These are phyloP conservation scores for Penicilliopsis zonata DNA, from an alignment of 495 filamentous ascomycete genomes.

Conservation along the genomic window DNA sequence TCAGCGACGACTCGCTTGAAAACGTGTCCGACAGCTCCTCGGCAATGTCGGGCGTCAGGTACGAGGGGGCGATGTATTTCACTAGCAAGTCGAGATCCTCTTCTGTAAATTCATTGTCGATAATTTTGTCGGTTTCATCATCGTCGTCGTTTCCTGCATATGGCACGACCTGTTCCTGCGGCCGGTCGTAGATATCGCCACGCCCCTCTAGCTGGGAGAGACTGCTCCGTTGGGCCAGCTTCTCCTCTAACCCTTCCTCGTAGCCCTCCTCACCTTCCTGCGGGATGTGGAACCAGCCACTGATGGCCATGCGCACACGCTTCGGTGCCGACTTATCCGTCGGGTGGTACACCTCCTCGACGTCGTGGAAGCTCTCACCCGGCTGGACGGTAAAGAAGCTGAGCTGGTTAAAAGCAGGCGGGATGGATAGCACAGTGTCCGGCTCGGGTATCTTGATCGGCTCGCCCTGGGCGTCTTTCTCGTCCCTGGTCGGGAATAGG, in stretches of 20 bases:
- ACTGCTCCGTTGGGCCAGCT: slow-evolving; percentile 75
- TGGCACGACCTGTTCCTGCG: slow-evolving; percentile 46
- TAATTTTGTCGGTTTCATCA: slow-evolving; percentile 26
- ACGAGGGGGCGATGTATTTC: slow-evolving; percentile 77
- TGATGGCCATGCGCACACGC: slow-evolving; percentile 90
- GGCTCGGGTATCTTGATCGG: slow-evolving; percentile 65
- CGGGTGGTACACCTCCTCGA: slow-evolving; percentile 88
- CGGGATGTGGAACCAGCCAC: slow-evolving; percentile 98
- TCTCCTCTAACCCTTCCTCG: slow-evolving; percentile 76
- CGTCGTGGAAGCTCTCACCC: slow-evolving; percentile 94
- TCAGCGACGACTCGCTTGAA: slow-evolving; percentile 67
- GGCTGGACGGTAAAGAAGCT: slow-evolving; percentile 98
- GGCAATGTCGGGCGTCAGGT: slow-evolving; percentile 88
- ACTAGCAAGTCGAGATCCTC: slow-evolving; percentile 76
- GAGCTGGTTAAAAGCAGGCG: slow-evolving; percentile 92
- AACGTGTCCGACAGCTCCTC: slow-evolving; percentile 72
- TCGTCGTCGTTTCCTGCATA: slow-evolving; percentile 16
- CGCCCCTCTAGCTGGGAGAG: slow-evolving; percentile 86
- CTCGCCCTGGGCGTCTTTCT: slow-evolving; percentile 50
- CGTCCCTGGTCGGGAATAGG: slow-evolving; percentile 67
- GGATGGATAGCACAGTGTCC: slow-evolving; percentile 63
- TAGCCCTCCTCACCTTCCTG: slow-evolving; percentile 93
- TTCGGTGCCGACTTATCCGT: slow-evolving; percentile 48
- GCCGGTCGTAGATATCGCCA: slow-evolving; percentile 74
- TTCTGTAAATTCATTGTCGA: slow-evolving; percentile 50